Evolutionary conservation across 2,329 filamentous ascomycete genomes (phyloP), one percentile per base, ranked within the genome.

Genomic region (Phialophora macrospora): DNA sequence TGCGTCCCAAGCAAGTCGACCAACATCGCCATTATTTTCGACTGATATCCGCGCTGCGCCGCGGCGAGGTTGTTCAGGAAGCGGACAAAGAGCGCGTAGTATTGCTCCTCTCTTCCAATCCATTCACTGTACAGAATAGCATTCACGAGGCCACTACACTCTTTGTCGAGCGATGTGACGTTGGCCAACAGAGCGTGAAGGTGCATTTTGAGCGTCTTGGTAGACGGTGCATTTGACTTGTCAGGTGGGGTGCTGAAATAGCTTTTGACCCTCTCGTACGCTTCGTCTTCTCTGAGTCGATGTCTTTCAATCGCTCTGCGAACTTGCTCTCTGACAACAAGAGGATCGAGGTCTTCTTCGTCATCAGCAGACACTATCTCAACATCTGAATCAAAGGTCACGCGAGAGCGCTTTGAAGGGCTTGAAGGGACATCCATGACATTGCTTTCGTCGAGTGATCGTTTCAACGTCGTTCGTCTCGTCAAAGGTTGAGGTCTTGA

Each of bases 31-130:
- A 97, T 84, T 46, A 96, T 88, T 22, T 87, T 83, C 24, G 84
- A 84, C 38, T 96, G 85, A 77, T 92, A 96, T 14, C 87, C 88
- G 52, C 91, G 89, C 73, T 97, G 92, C 0, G 93, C 90, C 66
- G 91, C 96, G 60, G 93, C 87, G 54, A 99, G 80, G 58, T 83
- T 84, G 28, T 83, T 82, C 57, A 89, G 73, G 65, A 88, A 85
- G 48, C 82, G 78, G 62, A 83, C 80, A 75, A 84, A 89, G 6
- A 85, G 75, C 65, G 80, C 81, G 55, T 86, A 81, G 72, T 88
- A 89, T 20, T 79, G 77, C 65, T 87, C 84, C 67, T 88, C 85
- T 64, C 87, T 81, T 52, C 85, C 85, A 44, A 88, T 77, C 87
- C 87, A 89, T 72, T 84, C 81, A 67, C 85, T 85, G 68, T 83